Conservation (phyloP, 176 grass and related monocot species). For the Pontederia crassipes region DNA sequence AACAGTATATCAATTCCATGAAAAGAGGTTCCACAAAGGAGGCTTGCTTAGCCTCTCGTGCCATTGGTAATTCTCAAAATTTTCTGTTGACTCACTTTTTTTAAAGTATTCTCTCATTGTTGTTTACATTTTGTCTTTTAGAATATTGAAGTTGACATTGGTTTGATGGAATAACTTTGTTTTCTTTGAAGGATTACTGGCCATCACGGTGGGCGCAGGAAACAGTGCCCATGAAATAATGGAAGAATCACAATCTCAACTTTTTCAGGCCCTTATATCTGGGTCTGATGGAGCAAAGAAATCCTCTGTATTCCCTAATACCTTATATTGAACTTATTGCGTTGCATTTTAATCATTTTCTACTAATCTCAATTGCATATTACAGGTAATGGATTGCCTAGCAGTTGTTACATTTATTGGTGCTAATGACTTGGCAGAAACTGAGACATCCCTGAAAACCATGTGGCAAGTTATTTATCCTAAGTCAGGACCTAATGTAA, state of each 20-base stretch:
- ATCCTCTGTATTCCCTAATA: constrained; percentile 31
- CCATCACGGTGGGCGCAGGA: constrained; percentile 57
- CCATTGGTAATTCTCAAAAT: constrained; percentile 36
- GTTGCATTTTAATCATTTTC: not conserved
- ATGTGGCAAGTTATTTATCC: constrained; percentile 91
- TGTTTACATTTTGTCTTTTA: not conserved
- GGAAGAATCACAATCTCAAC: constrained; percentile 46
- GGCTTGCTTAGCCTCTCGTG: constrained; percentile 50
- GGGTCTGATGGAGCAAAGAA: constrained; percentile 49
- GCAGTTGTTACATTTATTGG: constrained; percentile 66
- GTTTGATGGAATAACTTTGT: not conserved
- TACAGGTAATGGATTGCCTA: constrained; percentile 66
- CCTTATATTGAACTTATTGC: constrained; percentile 5
- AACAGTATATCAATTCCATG: constrained; percentile 67
- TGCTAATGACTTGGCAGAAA: constrained; percentile 58
- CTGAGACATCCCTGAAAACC: constrained; percentile 52
- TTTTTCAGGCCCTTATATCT: constrained; percentile 43
- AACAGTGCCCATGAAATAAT: constrained; percentile 53
- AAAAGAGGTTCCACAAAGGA: constrained; percentile 72
- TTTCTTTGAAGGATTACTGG: constrained; percentile 38
- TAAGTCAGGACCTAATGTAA: constrained; percentile 72
- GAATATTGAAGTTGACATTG: constrained; percentile 8
- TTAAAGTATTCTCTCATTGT: too few species aligned
- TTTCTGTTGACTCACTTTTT: not conserved
- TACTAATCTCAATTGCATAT: not conserved